A percentile compares a stretch with the other conserved stretches of the same genome.
These are phyloP conservation scores for Termitomyces sp. DNA, from an alignment of 768 basidiomycete species.

Conservation along the genomic window DNA sequence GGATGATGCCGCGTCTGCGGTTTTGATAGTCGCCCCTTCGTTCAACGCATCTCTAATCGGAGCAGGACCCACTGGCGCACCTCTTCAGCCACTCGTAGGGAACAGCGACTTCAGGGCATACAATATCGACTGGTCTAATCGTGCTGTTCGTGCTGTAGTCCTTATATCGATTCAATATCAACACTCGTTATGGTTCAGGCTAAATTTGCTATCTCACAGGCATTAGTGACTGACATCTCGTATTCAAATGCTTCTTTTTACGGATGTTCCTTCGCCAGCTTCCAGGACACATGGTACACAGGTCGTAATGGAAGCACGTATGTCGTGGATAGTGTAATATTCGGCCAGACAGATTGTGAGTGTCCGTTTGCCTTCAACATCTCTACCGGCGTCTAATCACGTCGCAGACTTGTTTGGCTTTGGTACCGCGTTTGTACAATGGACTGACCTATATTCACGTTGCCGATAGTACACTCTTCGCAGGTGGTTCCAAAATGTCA, in stretches of 20 bases:
- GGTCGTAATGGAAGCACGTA: conserved; percentile 55
- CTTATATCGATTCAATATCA: not conserved
- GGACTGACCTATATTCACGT: not conserved
- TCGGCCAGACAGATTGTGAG: conserved; percentile 60
- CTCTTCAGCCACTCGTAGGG: conserved; percentile 44
- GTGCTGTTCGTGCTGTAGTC: conserved; percentile 41
- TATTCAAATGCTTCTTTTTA: conserved; percentile 68
- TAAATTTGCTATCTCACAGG: conserved; percentile 55
- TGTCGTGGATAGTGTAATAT: conserved; percentile 56
- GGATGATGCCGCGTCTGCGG: conserved; percentile 56
- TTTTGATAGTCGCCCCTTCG: conserved; percentile 51
- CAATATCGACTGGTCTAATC: conserved; percentile 63
- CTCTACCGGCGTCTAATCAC: not conserved
- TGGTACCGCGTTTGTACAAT: conserved; percentile 44
- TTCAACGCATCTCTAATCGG: conserved; percentile 54
- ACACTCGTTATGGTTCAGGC: conserved; percentile 25
- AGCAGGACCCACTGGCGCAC: conserved; percentile 53
- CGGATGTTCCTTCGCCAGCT: conserved; percentile 54
- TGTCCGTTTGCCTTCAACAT: not conserved
- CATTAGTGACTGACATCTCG: conserved; percentile 55
- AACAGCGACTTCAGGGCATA: conserved; percentile 56
- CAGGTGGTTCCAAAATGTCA: conserved; percentile 57
- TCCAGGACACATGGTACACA: conserved; percentile 63
- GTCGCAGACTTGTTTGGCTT: conserved; percentile 50
- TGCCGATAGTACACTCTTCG: not conserved